Base-by-base conservation (phyloP, 2,329 filamentous ascomycete species). In the Fusarium redolens region DNA sequence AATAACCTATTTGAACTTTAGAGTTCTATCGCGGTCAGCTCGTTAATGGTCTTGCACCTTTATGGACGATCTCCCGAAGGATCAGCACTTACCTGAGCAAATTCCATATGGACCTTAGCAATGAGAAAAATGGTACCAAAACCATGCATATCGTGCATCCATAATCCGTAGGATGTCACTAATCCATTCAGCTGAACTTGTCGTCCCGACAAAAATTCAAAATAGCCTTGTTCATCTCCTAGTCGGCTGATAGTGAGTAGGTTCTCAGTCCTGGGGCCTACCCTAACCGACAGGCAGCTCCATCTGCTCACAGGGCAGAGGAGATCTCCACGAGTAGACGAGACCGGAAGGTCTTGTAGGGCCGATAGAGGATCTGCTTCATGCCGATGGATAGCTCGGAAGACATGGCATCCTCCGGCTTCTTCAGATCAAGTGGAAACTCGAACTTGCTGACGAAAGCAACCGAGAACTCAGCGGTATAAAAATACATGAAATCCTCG, bases 361-460 rank as follows among this genome's bases (percentile, higher is more conserved):
- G 76, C 22, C 65, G 51, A 22, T 67, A 78, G 1, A 55, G 10
- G 22, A 78, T 47, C 41, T 61, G 65, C 15, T 31, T 67, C 28
- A 60, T 65, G 11, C 38, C 30, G 20, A 78, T 66, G 7, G 41
- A n/a, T 35, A 77, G 47, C 15, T 47, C 58, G 9, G 44, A 48
- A 1, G 41, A 51, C 17, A 73, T 51, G 1, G 54, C 28, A 3
- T 44, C 41, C 6, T 51, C n/a, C 15, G 61, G 51, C 30, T 56
- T 62, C 14, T 69, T 33, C 10, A 69, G 50, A 7, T 41, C n/a
- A 11, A 64, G 45, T 17, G 76, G 76, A 30, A 65, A 77, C 44
- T 75, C 71, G 20, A 78, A 77, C n/a, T 77, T 77, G 35, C 61
- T 61, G 4, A 78, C 60, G 22, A 76, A 78, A 6, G 64, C 40